Evolutionary conservation across 2,329 filamentous ascomycete species (phyloP).

Genomic region (Diaporthe sp.): DNA sequence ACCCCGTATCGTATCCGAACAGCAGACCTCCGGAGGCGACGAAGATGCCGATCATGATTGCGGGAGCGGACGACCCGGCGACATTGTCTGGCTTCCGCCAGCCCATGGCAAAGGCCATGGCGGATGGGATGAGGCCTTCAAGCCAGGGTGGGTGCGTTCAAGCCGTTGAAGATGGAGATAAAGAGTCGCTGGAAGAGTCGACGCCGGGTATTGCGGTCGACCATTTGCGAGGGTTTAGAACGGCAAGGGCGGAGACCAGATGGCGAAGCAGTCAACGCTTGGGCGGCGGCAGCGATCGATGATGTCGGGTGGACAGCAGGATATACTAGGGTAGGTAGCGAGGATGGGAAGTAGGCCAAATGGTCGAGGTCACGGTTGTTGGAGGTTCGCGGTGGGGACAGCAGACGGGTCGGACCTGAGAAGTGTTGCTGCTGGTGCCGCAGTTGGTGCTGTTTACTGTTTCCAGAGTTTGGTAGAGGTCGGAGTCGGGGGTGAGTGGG

Average conservation of each 20-base stretch:
- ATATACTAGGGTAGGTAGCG: not conserved
- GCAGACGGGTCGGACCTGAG: not conserved
- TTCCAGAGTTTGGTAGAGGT: not conserved
- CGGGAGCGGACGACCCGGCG: constrained; percentile 77
- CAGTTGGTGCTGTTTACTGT: not conserved
- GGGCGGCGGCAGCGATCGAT: not conserved
- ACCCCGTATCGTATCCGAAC: constrained; percentile 79
- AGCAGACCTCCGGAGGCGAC: constrained; percentile 76
- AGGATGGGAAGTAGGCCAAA: not conserved
- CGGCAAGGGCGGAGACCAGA: not conserved
- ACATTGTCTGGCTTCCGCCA: constrained; percentile 82
- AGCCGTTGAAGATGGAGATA: not conserved
- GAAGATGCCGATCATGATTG: constrained; percentile 78
- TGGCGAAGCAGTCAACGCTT: not conserved
- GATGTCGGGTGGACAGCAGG: not conserved
- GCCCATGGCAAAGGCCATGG: constrained; percentile 75
- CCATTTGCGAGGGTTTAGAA: constrained; percentile 31
- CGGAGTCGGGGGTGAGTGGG: not conserved
- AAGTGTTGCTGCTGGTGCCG: not conserved
- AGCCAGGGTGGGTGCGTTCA: constrained; percentile 49
- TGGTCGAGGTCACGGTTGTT: constrained; percentile 9
- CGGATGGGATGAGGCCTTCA: constrained; percentile 60
- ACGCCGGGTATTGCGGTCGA: constrained; percentile 30
- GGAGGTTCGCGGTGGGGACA: constrained; percentile 19
- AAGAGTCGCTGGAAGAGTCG: constrained; percentile 29